phyloP scores from a whole-genome alignment of 331 rosid species.

The Stylosanthes scabra region DNA sequence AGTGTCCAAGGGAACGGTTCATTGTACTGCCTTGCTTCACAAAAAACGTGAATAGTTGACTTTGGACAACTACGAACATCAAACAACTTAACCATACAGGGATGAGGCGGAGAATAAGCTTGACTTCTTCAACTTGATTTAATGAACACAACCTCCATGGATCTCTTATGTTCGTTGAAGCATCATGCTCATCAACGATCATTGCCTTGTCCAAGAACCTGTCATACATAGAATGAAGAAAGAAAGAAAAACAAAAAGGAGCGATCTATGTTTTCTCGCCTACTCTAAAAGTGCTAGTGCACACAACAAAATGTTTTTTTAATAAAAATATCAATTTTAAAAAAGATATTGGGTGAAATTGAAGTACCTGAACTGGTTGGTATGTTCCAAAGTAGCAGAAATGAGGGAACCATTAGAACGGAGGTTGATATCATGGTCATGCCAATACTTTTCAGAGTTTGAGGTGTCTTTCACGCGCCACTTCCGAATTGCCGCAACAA shows the following conservation, averaged over 20 bases:
- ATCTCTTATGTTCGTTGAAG: slow-evolving; percentile 34
- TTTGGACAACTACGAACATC: slow-evolving; percentile 31
- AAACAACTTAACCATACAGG: slow-evolving; percentile 46
- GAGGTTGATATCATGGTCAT: neutral
- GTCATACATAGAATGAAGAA: neutral
- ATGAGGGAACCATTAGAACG: neutral
- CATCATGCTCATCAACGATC: slow-evolving; percentile 36
- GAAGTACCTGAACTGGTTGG: slow-evolving; percentile 5
- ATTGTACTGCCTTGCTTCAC: slow-evolving; percentile 46
- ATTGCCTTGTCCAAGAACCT: slow-evolving; percentile 52
- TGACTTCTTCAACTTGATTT: slow-evolving; percentile 48
- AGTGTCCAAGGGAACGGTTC: slow-evolving; percentile 33
- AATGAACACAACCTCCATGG: slow-evolving; percentile 49
- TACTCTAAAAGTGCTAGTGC: no score
- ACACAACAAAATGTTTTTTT: no score
- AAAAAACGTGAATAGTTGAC: slow-evolving; percentile 38
- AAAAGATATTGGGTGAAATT: no score
- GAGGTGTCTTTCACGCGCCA: slow-evolving; percentile 6
- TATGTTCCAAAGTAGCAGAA: slow-evolving; percentile 17
- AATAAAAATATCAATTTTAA: no score
- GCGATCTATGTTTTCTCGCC: no score
- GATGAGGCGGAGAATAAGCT: slow-evolving; percentile 40
- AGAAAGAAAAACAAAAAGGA: neutral
- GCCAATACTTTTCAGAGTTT: neutral
- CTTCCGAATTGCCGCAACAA: slow-evolving; percentile 49